These are phyloP conservation scores for Cystofilobasidium macerans DNA, from an alignment of 768 basidiomycete species.

Conservation along the genomic window DNA sequence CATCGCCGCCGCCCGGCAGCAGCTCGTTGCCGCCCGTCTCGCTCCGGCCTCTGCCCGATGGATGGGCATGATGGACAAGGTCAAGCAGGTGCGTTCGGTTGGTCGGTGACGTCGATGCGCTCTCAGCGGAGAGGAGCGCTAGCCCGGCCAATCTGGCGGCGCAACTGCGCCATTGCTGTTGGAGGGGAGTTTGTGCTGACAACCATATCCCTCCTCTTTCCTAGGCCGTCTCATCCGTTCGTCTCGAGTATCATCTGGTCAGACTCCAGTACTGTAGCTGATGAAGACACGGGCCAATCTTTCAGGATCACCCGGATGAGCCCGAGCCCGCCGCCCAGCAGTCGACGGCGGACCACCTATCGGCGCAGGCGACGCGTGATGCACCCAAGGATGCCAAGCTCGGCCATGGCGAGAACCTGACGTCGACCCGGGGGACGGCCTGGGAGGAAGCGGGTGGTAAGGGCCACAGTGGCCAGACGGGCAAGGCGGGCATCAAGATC, in stretches of 20 bases:
- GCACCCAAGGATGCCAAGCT: neutral
- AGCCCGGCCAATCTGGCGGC: neutral
- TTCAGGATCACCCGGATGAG: neutral
- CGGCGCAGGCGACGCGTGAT: neutral
- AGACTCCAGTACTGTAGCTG: no score
- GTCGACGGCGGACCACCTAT: neutral
- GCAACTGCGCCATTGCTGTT: neutral
- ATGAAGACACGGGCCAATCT: no score
- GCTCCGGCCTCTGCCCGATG: neutral
- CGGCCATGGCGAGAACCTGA: neutral
- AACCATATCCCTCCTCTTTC: neutral
- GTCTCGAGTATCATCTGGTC: neutral
- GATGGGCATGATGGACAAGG: conserved; percentile 1
- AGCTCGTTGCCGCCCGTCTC: neutral
- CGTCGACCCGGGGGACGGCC: neutral
- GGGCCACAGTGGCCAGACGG: neutral
- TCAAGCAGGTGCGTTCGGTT: neutral
- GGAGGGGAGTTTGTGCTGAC: neutral
- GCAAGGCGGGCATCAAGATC: neutral
- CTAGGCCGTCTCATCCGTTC: neutral
- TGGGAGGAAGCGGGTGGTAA: neutral
- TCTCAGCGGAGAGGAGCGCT: no score
- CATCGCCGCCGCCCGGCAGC: neutral
- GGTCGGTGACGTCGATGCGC: no score
- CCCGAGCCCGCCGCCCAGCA: neutral